These are phyloP conservation scores for Lobulomyces angularis DNA, from an alignment of 192 early-diverging fungal genomes.

Conservation along the genomic window DNA sequence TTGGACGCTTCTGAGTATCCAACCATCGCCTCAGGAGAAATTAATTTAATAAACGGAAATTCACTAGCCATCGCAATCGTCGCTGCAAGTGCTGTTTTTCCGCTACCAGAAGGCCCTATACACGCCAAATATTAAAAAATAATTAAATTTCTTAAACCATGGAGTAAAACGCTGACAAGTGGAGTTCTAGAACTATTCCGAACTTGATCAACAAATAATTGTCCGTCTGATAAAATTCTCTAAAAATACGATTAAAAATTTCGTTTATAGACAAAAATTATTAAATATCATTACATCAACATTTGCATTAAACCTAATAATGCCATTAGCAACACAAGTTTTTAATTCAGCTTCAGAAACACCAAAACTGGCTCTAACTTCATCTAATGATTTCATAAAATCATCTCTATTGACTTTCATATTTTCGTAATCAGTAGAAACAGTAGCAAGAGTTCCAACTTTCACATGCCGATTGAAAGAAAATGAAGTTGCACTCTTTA, in stretches of 20 bases:
- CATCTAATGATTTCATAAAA: conserved; percentile 78
- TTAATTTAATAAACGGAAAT: conserved; percentile 94
- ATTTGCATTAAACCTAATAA: conserved; percentile 63
- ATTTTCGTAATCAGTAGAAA: conserved; percentile 73
- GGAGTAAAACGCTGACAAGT: conserved; percentile 77
- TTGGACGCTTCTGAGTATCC: conserved; percentile 76
- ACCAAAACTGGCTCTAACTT: conserved; percentile 90
- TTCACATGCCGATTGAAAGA: conserved; percentile 94
- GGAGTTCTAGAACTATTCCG: conserved; percentile 70
- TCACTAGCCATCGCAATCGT: conserved; percentile 78
- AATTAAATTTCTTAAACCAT: conserved; percentile 32
- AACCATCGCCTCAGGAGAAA: conserved; percentile 92
- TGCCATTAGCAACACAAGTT: conserved; percentile 68
- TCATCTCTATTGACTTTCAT: conserved; percentile 78
- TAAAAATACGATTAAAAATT: conserved; percentile 9
- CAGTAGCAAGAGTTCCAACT: conserved; percentile 70
- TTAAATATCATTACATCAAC: conserved; percentile 46
- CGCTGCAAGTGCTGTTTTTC: conserved; percentile 95
- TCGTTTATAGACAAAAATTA: too few relatives aligned
- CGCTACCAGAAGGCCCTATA: conserved; percentile 60
- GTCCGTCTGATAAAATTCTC: conserved; percentile 39
- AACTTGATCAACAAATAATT: conserved; percentile 50
- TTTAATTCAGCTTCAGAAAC: conserved; percentile 81
- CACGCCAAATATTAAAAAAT: background rate
- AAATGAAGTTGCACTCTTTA: conserved; percentile 86